phyloP scores from a whole-genome alignment of 768 basidiomycete species.

The Collybia nuda region DNA sequence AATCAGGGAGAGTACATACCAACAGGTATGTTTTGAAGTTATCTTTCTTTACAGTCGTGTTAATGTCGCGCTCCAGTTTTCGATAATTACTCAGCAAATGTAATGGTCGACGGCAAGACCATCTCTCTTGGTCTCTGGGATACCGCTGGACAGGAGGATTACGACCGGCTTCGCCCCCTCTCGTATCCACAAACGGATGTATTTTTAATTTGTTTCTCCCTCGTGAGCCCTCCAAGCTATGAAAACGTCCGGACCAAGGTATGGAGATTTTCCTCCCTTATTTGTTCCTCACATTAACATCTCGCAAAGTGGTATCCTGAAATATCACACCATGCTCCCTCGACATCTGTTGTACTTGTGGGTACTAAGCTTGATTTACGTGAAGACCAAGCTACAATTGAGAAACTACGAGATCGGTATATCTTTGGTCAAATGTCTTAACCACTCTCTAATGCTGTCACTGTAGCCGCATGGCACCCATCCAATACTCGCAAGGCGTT shows the following conservation, averaged over 20 bases:
- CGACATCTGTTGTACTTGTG: slow-evolving; percentile 89
- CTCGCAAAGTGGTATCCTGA: slow-evolving; percentile 86
- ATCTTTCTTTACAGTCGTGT: slow-evolving; percentile 2
- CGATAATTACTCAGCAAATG: slow-evolving; percentile 98
- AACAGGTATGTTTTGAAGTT: slow-evolving; percentile 55
- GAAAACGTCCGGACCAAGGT: slow-evolving; percentile 99
- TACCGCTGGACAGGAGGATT: slow-evolving; percentile 99
- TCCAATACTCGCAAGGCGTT: slow-evolving; percentile 89
- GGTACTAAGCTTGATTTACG: slow-evolving; percentile 98
- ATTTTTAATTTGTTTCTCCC: slow-evolving; percentile 98
- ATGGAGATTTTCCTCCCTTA: slow-evolving; percentile 19
- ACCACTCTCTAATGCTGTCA: slow-evolving; percentile 1
- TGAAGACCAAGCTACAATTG: slow-evolving; percentile 90
- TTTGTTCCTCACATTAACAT: slow-evolving; percentile 8
- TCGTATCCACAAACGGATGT: slow-evolving; percentile 99
- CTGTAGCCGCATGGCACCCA: slow-evolving; percentile 87
- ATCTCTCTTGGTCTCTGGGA: slow-evolving; percentile 99
- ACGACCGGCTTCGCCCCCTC: slow-evolving; percentile 94
- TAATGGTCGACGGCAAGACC: slow-evolving; percentile 98
- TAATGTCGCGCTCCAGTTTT: slow-evolving; percentile 59
- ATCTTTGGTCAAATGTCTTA: slow-evolving; percentile 3
- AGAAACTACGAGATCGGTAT: slow-evolving; percentile 90
- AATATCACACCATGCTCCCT: slow-evolving; percentile 95
- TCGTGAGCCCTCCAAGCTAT: slow-evolving; percentile 96
- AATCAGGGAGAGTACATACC: slow-evolving; percentile 93